phyloP scores from a whole-genome alignment of 225 moss, liverwort and hornwort genomes.

The Polytrichum formosum region DNA sequence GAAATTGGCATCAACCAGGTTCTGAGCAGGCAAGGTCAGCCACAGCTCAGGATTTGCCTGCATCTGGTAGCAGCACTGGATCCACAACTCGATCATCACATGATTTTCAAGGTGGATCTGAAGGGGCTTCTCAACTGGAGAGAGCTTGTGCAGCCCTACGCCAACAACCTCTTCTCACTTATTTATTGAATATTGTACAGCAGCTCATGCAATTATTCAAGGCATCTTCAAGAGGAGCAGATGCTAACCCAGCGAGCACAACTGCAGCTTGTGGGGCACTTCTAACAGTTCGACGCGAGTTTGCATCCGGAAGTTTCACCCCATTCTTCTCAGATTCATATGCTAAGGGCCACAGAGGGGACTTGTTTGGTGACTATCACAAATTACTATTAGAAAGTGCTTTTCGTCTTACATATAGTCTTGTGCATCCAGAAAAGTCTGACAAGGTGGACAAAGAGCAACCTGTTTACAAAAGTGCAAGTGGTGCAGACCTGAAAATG shows the following conservation, averaged over 20 bases:
- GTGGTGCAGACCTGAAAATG: conserved; percentile 73
- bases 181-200: conserved; percentile 79
- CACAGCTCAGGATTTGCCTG: conserved; percentile 37
- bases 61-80: conserved; percentile 35
- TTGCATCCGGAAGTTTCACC: conserved; percentile 96
- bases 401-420: conserved; percentile 89
- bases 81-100: conserved; percentile 31
- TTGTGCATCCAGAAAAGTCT: conserved; percentile 92
- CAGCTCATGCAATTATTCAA: conserved; percentile 89
- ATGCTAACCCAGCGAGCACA: conserved; percentile 54
- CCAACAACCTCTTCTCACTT: conserved; percentile 76
- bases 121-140: conserved; percentile 69
- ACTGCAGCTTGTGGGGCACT: conserved; percentile 93
- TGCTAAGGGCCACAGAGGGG: conserved; percentile 93
- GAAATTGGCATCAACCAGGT: conserved; percentile 98
- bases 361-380: conserved; percentile 97
- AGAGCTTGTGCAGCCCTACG: conserved; percentile 82
- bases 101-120: conserved; percentile 58
- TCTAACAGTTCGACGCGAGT: conserved; percentile 83
- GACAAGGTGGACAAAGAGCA: conserved; percentile 92
- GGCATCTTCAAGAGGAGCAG: conserved; percentile 63
- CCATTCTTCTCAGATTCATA: conserved; percentile 98
- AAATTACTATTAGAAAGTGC: conserved; percentile 89
- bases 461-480: conserved; percentile 52
- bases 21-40: conserved; percentile 72